Percentiles rank a stretch among this genome's conserved stretches.
Conservation (phyloP, 108 stramenopile genomes). For the Skeletonema potamos region DNA sequence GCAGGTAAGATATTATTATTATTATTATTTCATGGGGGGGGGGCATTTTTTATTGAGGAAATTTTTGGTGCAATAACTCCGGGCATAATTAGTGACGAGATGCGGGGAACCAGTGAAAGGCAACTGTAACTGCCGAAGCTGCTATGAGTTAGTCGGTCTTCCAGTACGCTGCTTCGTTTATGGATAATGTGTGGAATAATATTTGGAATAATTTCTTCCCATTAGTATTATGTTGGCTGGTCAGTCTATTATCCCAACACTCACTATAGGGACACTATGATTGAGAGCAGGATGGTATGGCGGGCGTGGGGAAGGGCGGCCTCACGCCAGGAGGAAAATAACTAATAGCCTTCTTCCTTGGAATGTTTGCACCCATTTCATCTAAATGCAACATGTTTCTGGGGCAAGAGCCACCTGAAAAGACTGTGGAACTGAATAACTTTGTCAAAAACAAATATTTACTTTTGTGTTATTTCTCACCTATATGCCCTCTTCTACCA, state of each 20-base stretch:
- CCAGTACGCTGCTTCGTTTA: background rate
- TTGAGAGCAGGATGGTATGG: too few relatives aligned
- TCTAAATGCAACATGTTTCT: background rate
- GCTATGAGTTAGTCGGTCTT: too few relatives aligned
- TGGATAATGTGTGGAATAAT: background rate
- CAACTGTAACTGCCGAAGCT: background rate
- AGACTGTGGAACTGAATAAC: background rate
- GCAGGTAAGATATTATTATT: conserved; percentile 71
- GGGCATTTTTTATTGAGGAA: background rate
- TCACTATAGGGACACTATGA: too few relatives aligned
- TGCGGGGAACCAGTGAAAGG: background rate
- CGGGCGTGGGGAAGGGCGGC: background rate
- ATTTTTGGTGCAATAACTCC: background rate
- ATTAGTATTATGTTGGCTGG: too few relatives aligned
- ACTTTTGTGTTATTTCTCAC: background rate
- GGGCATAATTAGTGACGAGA: background rate
- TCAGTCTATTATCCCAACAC: too few relatives aligned
- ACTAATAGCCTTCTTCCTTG: background rate
- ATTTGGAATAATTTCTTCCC: too few relatives aligned
- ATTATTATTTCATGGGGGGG: background rate
- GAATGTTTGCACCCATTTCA: background rate
- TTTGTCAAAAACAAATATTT: background rate
- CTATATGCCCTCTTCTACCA: background rate
- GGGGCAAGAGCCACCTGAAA: background rate
- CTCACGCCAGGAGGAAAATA: background rate